Percentiles rank a stretch among this genome's conserved stretches.
phyloP scores from a whole-genome alignment of 2,329 filamentous ascomycete species.

The Clarireedia sp. region DNA sequence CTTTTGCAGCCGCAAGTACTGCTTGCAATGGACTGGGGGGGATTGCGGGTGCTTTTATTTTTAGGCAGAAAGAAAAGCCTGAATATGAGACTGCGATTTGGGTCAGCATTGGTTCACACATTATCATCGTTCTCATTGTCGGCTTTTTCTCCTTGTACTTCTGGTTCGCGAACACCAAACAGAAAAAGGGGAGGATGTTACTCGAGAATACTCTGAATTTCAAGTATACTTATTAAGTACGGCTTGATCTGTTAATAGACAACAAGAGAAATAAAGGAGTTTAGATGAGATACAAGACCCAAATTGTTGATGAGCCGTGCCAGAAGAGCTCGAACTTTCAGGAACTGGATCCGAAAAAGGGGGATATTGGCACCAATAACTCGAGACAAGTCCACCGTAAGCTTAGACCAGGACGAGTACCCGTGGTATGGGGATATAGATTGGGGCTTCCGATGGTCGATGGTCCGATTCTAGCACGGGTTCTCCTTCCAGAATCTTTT shows the following conservation, averaged over 20 bases:
- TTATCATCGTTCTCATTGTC: constrained; percentile 49
- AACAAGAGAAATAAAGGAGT: neutral
- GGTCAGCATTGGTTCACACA: constrained; percentile 57
- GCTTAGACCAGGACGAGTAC: no score
- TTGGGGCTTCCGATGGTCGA: no score
- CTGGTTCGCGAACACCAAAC: constrained; percentile 41
- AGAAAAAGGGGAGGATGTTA: constrained; percentile 38
- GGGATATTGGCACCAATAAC: no score
- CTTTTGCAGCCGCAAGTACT: constrained; percentile 68
- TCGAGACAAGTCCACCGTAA: no score
- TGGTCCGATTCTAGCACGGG: no score
- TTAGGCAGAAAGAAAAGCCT: constrained; percentile 52
- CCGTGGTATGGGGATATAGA: no score
- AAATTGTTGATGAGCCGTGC: neutral
- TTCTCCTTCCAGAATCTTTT: no score
- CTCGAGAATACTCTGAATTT: constrained; percentile 36
- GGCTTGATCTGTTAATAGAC: no score
- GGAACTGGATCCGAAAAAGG: no score
- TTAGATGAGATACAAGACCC: neutral
- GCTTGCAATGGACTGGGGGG: constrained; percentile 73
- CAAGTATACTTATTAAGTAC: constrained; percentile 26
- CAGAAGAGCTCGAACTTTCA: neutral
- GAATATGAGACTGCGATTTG: constrained; percentile 58
- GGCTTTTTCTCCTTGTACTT: constrained; percentile 46
- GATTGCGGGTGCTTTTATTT: constrained; percentile 65